These are phyloP conservation scores for Triangularia verruculosa DNA, from an alignment of 2,329 filamentous ascomycete genomes.

Conservation along the genomic window DNA sequence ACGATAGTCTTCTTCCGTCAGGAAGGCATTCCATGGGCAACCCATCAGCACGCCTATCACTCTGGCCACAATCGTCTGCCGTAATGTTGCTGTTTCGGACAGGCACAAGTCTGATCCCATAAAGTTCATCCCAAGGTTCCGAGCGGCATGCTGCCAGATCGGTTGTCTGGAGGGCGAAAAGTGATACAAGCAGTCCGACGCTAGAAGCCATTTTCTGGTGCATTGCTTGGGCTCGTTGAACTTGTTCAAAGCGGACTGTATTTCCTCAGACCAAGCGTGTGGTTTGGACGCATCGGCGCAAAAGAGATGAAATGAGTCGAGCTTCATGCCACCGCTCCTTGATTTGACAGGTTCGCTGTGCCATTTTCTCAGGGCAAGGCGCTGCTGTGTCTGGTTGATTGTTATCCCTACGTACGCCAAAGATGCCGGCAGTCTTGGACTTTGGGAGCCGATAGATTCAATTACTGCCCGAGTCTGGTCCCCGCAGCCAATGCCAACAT, in stretches of 20 bases:
- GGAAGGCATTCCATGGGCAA: conserved; percentile 3
- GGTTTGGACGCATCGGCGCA: conserved; percentile 1
- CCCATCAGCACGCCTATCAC: not conserved
- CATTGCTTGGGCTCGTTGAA: not conserved
- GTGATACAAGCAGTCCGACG: conserved; percentile 11
- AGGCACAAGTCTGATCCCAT: not conserved
- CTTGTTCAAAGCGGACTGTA: not conserved
- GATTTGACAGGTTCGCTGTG: not conserved
- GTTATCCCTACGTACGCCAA: not conserved
- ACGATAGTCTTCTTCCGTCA: not conserved
- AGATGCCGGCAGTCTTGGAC: not conserved
- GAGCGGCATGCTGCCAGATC: not conserved
- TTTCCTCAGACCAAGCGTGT: not conserved
- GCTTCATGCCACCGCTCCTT: not conserved
- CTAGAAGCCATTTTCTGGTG: conserved; percentile 3
- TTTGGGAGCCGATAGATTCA: not conserved
- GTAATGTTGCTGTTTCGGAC: not conserved
- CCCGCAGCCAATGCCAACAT: conserved; percentile 9
- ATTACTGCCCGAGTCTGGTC: conserved; percentile 7
- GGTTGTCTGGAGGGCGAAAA: conserved; percentile 11
- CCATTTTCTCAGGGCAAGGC: not conserved
- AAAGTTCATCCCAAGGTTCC: not conserved
- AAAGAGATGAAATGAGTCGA: not conserved
- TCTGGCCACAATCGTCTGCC: not conserved
- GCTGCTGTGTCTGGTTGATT: not conserved